A percentile compares a stretch with the other conserved stretches of the same genome.
phyloP scores from a whole-genome alignment of 2,329 filamentous ascomycete genomes.

The Cercospora zeae-maydis region DNA sequence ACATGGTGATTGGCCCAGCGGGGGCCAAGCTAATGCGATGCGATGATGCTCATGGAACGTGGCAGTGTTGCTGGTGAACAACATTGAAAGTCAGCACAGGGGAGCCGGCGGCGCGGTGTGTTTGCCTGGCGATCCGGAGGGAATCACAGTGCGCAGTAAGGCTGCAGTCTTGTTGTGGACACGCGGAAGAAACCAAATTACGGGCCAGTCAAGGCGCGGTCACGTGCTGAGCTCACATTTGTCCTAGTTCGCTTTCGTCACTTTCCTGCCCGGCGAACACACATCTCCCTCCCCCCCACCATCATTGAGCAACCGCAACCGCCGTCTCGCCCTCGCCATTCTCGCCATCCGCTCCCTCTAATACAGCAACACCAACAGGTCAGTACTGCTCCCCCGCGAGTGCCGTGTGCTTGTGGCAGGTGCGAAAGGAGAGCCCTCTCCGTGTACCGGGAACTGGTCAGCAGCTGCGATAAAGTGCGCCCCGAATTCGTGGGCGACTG shows the following conservation, averaged over 20 bases:
- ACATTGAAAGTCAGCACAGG: neutral
- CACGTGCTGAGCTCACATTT: neutral
- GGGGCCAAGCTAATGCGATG: neutral
- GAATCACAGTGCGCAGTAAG: neutral
- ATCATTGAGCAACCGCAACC: neutral
- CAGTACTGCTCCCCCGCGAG: neutral
- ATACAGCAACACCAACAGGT: conserved; percentile 1
- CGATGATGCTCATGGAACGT: neutral
- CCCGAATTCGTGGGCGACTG: neutral
- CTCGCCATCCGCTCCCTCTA: neutral
- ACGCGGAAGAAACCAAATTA: neutral
- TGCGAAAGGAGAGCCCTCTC: neutral
- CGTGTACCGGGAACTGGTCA: neutral
- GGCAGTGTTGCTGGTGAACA: neutral
- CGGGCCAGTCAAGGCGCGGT: neutral
- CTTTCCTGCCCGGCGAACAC: neutral
- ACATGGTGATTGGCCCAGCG: neutral
- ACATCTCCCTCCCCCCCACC: neutral
- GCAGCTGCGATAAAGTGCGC: neutral
- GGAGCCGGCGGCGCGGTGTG: neutral
- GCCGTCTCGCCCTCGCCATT: neutral
- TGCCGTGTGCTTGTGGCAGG: neutral
- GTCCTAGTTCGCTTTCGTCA: conserved; percentile 4
- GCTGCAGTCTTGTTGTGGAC: neutral
- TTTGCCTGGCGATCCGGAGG: neutral